Evolutionary conservation across 202 grass and related monocot genomes (phyloP).

Genomic region (Setaria viridis): DNA sequence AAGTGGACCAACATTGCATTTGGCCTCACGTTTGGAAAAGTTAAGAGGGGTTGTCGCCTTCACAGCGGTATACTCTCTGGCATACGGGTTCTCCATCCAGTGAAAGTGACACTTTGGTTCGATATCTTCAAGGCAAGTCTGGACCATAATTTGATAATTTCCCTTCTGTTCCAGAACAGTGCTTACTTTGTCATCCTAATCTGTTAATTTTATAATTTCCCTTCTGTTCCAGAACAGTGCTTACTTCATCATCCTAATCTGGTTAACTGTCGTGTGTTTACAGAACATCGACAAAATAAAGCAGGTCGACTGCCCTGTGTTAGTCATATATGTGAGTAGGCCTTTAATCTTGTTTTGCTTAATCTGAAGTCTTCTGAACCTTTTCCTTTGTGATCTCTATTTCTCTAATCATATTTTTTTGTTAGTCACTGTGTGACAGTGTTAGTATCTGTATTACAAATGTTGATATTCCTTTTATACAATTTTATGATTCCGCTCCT

Average conservation of each 20-base stretch:
- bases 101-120: constrained; percentile 97
- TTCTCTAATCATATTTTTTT: neutral
- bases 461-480: neutral
- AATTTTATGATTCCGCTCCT: neutral
- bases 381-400: neutral
- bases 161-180: neutral
- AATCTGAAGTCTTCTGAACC: neutral
- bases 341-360: neutral
- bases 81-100: constrained; percentile 91
- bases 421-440: neutral
- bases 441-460: neutral
- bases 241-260: constrained; percentile 22
- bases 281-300: constrained; percentile 99
- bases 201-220: no score
- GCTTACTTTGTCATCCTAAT: no score
- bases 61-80: constrained; percentile 96
- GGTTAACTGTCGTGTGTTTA: constrained; percentile 36
- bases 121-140: constrained; percentile 98
- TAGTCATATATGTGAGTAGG: constrained; percentile 96
- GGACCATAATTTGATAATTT: constrained; percentile 9
- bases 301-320: constrained; percentile 86
- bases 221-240: neutral
- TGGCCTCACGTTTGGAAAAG: constrained; percentile 73
- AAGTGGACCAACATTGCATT: constrained; percentile 92
- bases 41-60: constrained; percentile 87